phyloP scores from a whole-genome alignment of 306 rosid genomes.

The Fragaria vesca region DNA sequence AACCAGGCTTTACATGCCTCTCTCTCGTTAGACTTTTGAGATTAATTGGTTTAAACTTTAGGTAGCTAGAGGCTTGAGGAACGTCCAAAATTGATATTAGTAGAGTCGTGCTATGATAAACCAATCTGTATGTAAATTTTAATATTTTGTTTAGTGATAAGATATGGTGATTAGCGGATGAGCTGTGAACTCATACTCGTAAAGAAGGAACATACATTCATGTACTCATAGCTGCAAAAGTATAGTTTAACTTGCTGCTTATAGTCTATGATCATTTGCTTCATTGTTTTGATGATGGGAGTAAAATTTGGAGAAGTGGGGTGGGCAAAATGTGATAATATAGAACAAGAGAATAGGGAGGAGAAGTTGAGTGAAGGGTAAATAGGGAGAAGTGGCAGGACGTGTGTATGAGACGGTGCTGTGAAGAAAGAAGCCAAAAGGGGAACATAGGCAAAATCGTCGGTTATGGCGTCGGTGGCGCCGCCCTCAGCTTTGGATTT shows the following conservation, averaged over 20 bases:
- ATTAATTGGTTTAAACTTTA: background rate
- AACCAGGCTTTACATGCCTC: background rate
- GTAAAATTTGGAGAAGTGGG: background rate
- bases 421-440: constrained; percentile 21
- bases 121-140: too few relatives aligned
- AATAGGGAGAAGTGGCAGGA: constrained; percentile 4
- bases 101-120: background rate
- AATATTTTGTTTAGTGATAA: background rate
- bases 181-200: background rate
- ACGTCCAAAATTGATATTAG: constrained; percentile 7
- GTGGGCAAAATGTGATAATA: background rate
- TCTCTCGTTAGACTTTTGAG: background rate
- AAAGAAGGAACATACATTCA: background rate
- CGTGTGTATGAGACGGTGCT: background rate
- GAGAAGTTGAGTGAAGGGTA: background rate
- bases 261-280: background rate
- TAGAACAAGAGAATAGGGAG: background rate
- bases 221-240: too few relatives aligned
- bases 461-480: constrained; percentile 55
- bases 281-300: background rate
- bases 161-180: background rate
- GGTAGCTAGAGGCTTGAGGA: constrained; percentile 11
- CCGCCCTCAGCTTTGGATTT: constrained; percentile 83
- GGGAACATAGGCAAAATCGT: constrained; percentile 59
- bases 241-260: background rate